phyloP scores from a whole-genome alignment of 2,329 filamentous ascomycete genomes.

The Cladophialophora yegresii region DNA sequence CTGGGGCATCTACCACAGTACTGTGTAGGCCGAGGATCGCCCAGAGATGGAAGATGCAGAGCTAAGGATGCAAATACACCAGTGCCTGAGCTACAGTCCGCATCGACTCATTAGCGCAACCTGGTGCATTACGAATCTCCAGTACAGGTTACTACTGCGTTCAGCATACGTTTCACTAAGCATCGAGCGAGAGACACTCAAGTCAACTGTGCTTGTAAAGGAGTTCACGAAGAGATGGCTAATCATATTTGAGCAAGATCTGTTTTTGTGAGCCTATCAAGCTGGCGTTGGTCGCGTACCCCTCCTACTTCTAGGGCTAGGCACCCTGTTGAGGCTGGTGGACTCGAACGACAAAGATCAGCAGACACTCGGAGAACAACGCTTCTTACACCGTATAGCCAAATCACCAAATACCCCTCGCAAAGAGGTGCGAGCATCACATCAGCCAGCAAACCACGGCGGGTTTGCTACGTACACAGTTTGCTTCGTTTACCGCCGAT shows the following conservation, averaged over 20 bases:
- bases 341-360: background rate
- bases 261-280: background rate
- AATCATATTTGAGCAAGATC: background rate
- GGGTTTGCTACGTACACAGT: background rate
- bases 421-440: too few species aligned
- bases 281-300: background rate
- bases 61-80: background rate
- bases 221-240: background rate
- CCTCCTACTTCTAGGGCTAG: background rate
- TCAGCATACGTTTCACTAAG: background rate
- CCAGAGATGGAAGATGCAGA: background rate
- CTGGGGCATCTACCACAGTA: background rate
- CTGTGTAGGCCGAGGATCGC: constrained; percentile 16
- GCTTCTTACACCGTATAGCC: background rate
- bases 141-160: background rate
- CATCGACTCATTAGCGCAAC: background rate
- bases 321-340: background rate
- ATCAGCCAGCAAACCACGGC: background rate
- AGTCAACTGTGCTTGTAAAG: background rate
- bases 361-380: background rate
- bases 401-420: background rate
- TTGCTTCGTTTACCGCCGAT: background rate
- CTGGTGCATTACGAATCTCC: background rate
- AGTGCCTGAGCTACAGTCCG: background rate
- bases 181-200: background rate